These are phyloP conservation scores for Amphirosellinia nigrospora DNA, from an alignment of 495 filamentous ascomycete genomes.

Conservation along the genomic window DNA sequence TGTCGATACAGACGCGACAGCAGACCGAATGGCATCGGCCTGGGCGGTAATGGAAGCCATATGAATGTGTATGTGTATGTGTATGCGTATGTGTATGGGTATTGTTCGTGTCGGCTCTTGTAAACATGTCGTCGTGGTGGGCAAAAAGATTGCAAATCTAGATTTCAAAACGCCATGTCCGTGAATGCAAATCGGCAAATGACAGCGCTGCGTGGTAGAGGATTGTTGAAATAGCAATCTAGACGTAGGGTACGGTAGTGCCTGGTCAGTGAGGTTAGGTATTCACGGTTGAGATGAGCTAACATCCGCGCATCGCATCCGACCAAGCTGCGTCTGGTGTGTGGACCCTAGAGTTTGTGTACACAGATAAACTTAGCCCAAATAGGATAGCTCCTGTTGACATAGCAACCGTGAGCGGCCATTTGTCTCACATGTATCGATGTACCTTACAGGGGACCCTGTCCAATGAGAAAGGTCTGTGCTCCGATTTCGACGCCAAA, in stretches of 20 bases:
- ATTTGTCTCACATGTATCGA: not conserved
- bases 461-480: not conserved
- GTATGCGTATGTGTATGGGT: conserved; percentile 21
- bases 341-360: conserved; percentile 30
- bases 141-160: conserved; percentile 23
- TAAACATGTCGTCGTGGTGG: conserved; percentile 36
- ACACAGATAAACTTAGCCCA: conserved; percentile 29
- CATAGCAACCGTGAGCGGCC: not conserved
- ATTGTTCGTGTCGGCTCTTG: conserved; percentile 21
- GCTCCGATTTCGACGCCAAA: not conserved
- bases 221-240: conserved; percentile 6
- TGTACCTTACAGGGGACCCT: not conserved
- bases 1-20: conserved; percentile 57
- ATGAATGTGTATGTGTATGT: no score
- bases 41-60: conserved; percentile 54
- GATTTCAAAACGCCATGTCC: conserved; percentile 28
- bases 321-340: not conserved
- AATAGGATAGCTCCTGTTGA: conserved; percentile 13
- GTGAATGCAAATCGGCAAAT: conserved; percentile 9
- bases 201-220: not conserved
- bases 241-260: not conserved
- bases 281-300: conserved; percentile 6
- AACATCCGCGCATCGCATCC: not conserved
- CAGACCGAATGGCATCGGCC: conserved; percentile 58
- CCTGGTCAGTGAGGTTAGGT: not conserved